phyloP scores from a whole-genome alignment of 192 early-diverging fungal genomes.

The Thamnidium elegans region DNA sequence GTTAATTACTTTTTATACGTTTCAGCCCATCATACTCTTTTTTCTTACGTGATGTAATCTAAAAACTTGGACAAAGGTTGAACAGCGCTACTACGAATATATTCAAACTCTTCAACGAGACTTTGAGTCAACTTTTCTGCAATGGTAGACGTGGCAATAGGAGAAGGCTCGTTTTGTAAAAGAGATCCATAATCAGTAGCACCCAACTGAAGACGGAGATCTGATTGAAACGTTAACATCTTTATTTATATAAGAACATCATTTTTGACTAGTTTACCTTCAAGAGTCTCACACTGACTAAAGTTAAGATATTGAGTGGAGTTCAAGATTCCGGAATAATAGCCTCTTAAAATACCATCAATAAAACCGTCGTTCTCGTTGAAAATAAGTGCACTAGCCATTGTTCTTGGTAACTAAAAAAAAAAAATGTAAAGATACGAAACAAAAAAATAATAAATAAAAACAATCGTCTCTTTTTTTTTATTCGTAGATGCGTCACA shows the following conservation, averaged over 20 bases:
- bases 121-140: slow-evolving; percentile 86
- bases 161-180: slow-evolving; percentile 94
- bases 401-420: background rate
- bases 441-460: too few species aligned
- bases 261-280: slow-evolving; percentile 51
- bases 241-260: background rate
- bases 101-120: slow-evolving; percentile 90
- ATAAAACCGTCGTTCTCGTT: slow-evolving; percentile 91
- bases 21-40: background rate
- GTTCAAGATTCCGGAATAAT: slow-evolving; percentile 82
- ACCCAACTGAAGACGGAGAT: slow-evolving; percentile 90
- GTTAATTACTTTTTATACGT: background rate
- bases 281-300: slow-evolving; percentile 96
- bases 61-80: slow-evolving; percentile 86
- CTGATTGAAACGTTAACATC: slow-evolving; percentile 40
- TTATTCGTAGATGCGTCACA: too few species aligned
- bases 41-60: slow-evolving; percentile 92
- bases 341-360: slow-evolving; percentile 94
- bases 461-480: too few species aligned
- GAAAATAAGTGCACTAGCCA: slow-evolving; percentile 53
- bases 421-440: too few species aligned
- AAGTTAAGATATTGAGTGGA: slow-evolving; percentile 87
- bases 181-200: slow-evolving; percentile 95
- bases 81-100: slow-evolving; percentile 80
- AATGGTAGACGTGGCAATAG: slow-evolving; percentile 89